Base-by-base conservation (phyloP, 345 rosid species). In the Salix exigua region DNA sequence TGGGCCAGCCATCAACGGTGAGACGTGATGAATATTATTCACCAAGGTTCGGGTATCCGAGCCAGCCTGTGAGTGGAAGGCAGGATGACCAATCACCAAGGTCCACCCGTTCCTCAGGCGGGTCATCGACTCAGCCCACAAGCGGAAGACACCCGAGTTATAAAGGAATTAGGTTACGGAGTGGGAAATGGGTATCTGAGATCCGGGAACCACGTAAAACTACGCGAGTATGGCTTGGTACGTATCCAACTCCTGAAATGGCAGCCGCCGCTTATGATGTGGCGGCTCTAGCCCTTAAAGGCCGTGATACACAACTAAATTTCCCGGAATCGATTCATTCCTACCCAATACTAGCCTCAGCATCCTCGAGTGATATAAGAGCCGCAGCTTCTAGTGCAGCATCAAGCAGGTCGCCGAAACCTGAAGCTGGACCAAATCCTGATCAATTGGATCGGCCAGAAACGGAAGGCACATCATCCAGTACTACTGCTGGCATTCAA, bases 111-210 rank as follows among this genome's bases (percentile, higher is more conserved):
- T 78, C 88, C 4, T 83, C 85, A 0, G 73, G 81, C 1, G 76
- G 79, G 51, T 53, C 78, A 13, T 21, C 83, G 8, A 58, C 72
- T 19, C 73, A 23, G 30, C 68, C 78, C n/a, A 74, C 76, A 1
- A 60, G 81, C 50, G 84, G 91, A 4, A 82, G 86, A 68, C 89
- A 86, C 10, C 81, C 91, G 3, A 23, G 3, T 6, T 92, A 81
- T 78, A 77, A 86, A 19, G 97, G 97, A 6, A 84, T 94, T 40
- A 78, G 98, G 61, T 74, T 82, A 53, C 81, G 98, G 75, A 90
- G 91, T 33, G 94, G 98, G 13, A 85, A 90, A 88, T 86, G 92
- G 91, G 97, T 91, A 1, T 91, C 97, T 4, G 97, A 91, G 86
- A 89, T 90, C 69, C 82, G 97, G 37, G 91, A 90, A 86, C 97